Evolutionary conservation across 2,329 filamentous ascomycete species (phyloP).

Genomic region (Penicillium paneum): DNA sequence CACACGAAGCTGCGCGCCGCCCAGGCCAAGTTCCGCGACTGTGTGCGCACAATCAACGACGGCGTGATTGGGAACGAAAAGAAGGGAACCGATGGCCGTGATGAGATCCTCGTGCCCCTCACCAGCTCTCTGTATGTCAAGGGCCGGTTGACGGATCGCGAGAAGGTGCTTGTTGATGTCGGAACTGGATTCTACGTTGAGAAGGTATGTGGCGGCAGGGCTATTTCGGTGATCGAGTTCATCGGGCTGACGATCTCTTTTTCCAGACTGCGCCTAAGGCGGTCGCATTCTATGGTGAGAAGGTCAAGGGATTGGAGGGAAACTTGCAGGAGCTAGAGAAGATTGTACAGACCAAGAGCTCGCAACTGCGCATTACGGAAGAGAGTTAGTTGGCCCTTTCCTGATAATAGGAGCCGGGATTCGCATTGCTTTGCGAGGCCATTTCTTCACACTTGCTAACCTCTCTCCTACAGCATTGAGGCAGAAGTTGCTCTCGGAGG

Average conservation of each 20-base stretch:
- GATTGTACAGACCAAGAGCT: constrained; percentile 71
- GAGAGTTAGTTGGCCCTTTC: constrained; percentile 61
- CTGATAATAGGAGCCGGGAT: too few species aligned
- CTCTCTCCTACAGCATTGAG: constrained; percentile 43
- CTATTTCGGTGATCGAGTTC: neutral
- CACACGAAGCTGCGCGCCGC: constrained; percentile 87
- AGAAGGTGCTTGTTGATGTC: constrained; percentile 83
- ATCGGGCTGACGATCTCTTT: neutral
- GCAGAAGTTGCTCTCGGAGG: constrained; percentile 51
- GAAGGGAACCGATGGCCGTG: constrained; percentile 32
- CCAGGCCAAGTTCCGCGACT: constrained; percentile 89
- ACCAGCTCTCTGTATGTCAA: constrained; percentile 94
- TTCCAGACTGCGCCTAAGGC: constrained; percentile 56
- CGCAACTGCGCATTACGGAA: constrained; percentile 81
- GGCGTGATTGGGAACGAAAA: constrained; percentile 48
- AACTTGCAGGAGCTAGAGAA: constrained; percentile 67
- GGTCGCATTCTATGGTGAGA: constrained; percentile 63
- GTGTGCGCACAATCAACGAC: constrained; percentile 69
- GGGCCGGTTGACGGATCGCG: constrained; percentile 69
- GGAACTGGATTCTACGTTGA: constrained; percentile 94
- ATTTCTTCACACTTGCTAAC: constrained; percentile 17
- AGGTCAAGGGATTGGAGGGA: constrained; percentile 62
- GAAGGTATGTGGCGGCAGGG: constrained; percentile 57
- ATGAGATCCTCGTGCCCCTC: constrained; percentile 77
- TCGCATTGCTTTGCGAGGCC: neutral